These are phyloP conservation scores for Vararia minispora DNA, from an alignment of 768 basidiomycete genomes.

Conservation along the genomic window DNA sequence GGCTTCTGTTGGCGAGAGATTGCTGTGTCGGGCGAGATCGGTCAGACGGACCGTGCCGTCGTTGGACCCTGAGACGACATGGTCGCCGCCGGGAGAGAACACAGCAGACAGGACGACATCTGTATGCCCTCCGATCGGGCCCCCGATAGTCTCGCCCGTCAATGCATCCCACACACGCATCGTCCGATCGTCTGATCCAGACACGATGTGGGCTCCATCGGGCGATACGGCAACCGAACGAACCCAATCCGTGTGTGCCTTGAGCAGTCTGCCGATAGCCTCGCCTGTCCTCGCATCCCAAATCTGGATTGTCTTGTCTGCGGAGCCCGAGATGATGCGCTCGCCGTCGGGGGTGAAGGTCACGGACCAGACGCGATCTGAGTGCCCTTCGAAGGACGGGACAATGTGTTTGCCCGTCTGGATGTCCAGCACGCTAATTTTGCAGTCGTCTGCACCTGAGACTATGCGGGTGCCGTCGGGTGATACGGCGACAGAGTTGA, in stretches of 20 bases:
- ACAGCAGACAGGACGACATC: conserved; percentile 40
- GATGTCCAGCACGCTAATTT: conserved; percentile 28
- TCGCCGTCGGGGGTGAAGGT: conserved; percentile 29
- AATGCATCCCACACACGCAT: conserved; percentile 35
- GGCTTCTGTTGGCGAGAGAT: no score
- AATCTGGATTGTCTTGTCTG: conserved; percentile 5
- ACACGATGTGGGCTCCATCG: conserved; percentile 10
- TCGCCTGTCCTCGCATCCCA: conserved; percentile 4
- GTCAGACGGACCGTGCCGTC: conserved; percentile 17
- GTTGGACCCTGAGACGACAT: conserved; percentile 1
- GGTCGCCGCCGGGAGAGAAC: conserved; percentile 26
- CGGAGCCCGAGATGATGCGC: background rate
- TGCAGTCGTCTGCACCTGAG: conserved; percentile 28
- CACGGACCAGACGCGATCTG: conserved; percentile 39
- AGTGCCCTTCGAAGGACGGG: conserved; percentile 30
- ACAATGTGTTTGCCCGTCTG: conserved; percentile 7
- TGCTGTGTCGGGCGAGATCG: no score
- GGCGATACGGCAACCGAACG: background rate
- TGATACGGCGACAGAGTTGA: background rate
- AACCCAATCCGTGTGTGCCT: background rate
- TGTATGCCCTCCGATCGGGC: conserved; percentile 25
- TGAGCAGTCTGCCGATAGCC: background rate
- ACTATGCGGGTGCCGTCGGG: conserved; percentile 11
- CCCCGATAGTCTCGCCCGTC: conserved; percentile 15
- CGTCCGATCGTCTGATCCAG: conserved; percentile 31